Base-by-base conservation (phyloP, 148 eudicot genomes). In the Rhododendron kiyosumense region DNA sequence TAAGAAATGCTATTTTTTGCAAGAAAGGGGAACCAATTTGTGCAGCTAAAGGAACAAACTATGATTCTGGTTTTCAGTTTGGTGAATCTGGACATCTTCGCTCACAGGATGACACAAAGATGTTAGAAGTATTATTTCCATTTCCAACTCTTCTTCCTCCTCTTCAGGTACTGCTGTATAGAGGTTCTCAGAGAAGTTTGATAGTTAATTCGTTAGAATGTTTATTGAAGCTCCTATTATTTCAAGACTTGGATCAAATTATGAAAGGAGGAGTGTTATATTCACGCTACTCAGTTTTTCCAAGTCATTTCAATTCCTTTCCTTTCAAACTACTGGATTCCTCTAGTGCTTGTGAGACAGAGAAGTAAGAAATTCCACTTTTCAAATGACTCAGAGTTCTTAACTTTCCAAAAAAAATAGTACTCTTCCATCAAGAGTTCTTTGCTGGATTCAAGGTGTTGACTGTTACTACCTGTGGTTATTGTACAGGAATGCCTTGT, bases 101-200 rank as follows among this genome's bases (percentile, higher is more conserved):
- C 61, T 90, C 93, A 79, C 88, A 85, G 83, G 92, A 90, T 82
- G 93, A 94, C 49, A 81, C 87, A 28, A 88, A 88, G 32, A 84
- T 91, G 77, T 88, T 95, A 30, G 95, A 92, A 89, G 85, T 20
- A 8, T 78, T 96, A 85, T 91, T 94, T 88, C 99, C 96, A 13
- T 95, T 92, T 92, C 99, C 99, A 83, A 94, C 98, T 45, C 83
- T 95, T 86, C 96, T 96, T 84, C 98, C 99, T 84, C 87, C 92
- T 80, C 93, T 90, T 88, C 89, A 93, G 97, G 99, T 96, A 73
- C 57, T 59, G 26, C 41, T 83, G 80, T 41, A 54, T 38, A 59
- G 20, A 41, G 63, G 84, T 75, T 82, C 69, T 54, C 24, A 34
- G 65, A 61, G 46, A 32, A 46, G 32, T 82, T 82, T 69, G 51